Percentiles rank a stretch among this genome's conserved stretches.
Conservation (phyloP, 108 stramenopile genomes). For the Nannochloropsis gaditana region DNA sequence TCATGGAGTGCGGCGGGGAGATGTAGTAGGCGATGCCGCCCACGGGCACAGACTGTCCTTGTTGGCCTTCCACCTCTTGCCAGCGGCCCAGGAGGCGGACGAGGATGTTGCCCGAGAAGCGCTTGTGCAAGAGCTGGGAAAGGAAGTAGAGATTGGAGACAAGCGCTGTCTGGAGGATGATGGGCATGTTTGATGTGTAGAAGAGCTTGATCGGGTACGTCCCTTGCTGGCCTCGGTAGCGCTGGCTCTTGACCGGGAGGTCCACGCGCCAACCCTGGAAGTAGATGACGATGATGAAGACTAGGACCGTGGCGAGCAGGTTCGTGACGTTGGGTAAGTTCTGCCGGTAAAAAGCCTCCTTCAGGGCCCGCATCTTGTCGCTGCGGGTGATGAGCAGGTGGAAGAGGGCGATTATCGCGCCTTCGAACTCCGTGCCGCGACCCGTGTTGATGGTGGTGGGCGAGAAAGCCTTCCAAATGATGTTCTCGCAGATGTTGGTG, state of each 20-base stretch:
- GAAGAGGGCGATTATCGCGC: constrained; percentile 95
- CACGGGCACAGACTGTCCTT: constrained; percentile 84
- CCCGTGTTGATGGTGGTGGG: constrained; percentile 99
- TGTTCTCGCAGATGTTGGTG: constrained; percentile 98
- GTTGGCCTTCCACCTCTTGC: constrained; percentile 81
- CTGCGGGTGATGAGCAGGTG: constrained; percentile 87
- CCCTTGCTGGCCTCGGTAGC: constrained; percentile 82
- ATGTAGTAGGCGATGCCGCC: constrained; percentile 99
- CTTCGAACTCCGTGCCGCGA: constrained; percentile 97
- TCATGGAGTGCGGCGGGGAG: constrained; percentile 81
- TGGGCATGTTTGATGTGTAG: constrained; percentile 99
- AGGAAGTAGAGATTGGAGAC: constrained; percentile 98
- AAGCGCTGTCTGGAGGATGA: constrained; percentile 96
- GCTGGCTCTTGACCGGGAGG: constrained; percentile 91
- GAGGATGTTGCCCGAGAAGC: constrained; percentile 86
- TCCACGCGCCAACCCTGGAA: constrained; percentile 99
- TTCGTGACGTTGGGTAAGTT: constrained; percentile 98
- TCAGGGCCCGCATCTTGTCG: constrained; percentile 88
- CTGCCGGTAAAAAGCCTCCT: constrained; percentile 90
- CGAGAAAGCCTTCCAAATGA: constrained; percentile 97
- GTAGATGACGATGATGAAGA: constrained; percentile 97
- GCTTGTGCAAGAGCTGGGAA: constrained; percentile 94
- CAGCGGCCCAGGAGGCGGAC: constrained; percentile 96
- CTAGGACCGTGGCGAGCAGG: constrained; percentile 84
- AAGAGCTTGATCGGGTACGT: constrained; percentile 74